phyloP scores from a whole-genome alignment of 2,329 filamentous ascomycete genomes.

The Ramichloridium luteum region DNA sequence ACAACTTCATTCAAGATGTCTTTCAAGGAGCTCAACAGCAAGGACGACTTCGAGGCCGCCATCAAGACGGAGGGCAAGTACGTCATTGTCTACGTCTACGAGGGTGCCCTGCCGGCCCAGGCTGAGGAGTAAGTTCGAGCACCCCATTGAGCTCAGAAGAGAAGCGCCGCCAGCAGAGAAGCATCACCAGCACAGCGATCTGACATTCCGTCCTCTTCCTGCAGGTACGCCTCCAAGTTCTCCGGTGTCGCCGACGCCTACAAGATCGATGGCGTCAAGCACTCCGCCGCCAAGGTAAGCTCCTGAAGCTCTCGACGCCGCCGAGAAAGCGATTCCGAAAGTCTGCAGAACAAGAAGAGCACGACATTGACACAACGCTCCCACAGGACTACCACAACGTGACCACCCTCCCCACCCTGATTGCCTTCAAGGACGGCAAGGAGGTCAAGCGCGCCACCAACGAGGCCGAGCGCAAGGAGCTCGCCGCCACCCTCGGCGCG shows the following conservation, averaged over 20 bases:
- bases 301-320: background rate
- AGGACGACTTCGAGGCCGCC: constrained; percentile 21
- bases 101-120: constrained; percentile 13
- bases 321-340: background rate
- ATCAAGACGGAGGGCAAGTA: constrained; percentile 21
- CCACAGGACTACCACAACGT: constrained; percentile 5
- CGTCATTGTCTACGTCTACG: constrained; percentile 24
- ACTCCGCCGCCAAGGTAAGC: constrained; percentile 14
- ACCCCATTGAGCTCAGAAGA: no score
- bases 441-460: constrained; percentile 14
- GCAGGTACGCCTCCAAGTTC: constrained; percentile 20
- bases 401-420: constrained; percentile 14
- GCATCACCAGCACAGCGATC: background rate
- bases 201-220: background rate
- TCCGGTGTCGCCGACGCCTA: constrained; percentile 19
- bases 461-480: constrained; percentile 1
- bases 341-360: no score
- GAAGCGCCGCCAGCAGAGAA: no score
- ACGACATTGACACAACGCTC: no score
- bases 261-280: constrained; percentile 18
- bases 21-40: constrained; percentile 20
- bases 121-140: constrained; percentile 22
- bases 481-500: background rate
- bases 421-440: constrained; percentile 23
- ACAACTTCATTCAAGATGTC: constrained; percentile 6